phyloP scores from a whole-genome alignment of 768 basidiomycete species.

The Crucibulum laeve region DNA sequence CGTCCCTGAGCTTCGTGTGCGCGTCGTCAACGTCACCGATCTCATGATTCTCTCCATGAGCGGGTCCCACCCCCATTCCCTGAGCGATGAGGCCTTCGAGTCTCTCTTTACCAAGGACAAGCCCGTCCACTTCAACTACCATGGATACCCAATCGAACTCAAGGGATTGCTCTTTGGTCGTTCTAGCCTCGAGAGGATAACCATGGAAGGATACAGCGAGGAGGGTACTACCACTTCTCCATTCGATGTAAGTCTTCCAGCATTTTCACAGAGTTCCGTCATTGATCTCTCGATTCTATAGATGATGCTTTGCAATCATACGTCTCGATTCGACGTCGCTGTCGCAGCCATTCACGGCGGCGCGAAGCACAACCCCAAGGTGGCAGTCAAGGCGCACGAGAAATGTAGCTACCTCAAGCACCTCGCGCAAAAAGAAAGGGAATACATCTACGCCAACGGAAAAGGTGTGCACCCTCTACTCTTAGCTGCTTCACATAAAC shows the following conservation, averaged over 20 bases:
- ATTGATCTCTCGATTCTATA: slow-evolving; percentile 15
- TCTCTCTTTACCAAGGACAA: slow-evolving; percentile 69
- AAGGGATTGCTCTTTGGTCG: slow-evolving; percentile 62
- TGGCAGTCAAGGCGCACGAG: slow-evolving; percentile 57
- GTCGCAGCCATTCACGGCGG: slow-evolving; percentile 55
- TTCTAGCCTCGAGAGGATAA: slow-evolving; percentile 41
- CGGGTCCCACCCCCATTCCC: slow-evolving; percentile 76
- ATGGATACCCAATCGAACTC: slow-evolving; percentile 74
- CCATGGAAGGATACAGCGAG: slow-evolving; percentile 61
- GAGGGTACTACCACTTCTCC: slow-evolving; percentile 81
- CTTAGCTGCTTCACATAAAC: neutral
- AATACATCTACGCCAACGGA: slow-evolving; percentile 57
- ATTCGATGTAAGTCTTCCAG: slow-evolving; percentile 55
- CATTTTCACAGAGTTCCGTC: slow-evolving; percentile 4
- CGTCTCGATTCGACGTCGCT: slow-evolving; percentile 66
- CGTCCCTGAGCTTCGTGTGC: slow-evolving; percentile 69
- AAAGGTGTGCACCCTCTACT: slow-evolving; percentile 33
- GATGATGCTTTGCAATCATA: slow-evolving; percentile 75
- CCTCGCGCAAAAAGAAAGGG: slow-evolving; percentile 52
- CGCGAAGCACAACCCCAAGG: slow-evolving; percentile 43
- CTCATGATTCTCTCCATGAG: slow-evolving; percentile 72
- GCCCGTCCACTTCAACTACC: slow-evolving; percentile 78
- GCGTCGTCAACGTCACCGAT: slow-evolving; percentile 88
- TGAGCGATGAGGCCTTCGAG: slow-evolving; percentile 57
- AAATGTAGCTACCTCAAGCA: slow-evolving; percentile 56